Conservation (phyloP, 306 rosid genomes). For the Pterocarpus santalinus region DNA sequence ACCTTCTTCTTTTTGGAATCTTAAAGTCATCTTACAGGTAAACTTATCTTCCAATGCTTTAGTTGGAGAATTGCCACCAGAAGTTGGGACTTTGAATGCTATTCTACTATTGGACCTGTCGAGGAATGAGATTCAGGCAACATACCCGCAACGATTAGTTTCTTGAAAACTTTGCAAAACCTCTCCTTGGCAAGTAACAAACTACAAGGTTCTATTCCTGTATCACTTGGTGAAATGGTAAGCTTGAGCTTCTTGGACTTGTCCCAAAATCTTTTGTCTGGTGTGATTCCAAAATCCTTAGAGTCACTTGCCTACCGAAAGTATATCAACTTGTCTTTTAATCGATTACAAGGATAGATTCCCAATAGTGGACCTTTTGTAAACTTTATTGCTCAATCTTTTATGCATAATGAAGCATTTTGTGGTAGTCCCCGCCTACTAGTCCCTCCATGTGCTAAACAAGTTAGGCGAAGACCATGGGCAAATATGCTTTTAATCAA, state of each 20-base stretch:
- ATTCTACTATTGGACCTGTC: conserved; percentile 26
- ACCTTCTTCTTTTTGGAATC: conserved; percentile 45
- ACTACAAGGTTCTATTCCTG: conserved; percentile 49
- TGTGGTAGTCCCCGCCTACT: conserved; percentile 42
- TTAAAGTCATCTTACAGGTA: conserved; percentile 36
- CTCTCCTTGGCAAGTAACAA: conserved; percentile 46
- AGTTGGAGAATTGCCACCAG: conserved; percentile 33
- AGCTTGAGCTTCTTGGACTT: conserved; percentile 39
- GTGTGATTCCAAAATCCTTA: conserved; percentile 45
- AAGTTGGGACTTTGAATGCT: conserved; percentile 19
- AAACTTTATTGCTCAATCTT: conserved; percentile 41
- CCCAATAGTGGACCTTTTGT: conserved; percentile 44
- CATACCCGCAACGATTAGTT: conserved; percentile 38
- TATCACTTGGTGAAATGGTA: conserved; percentile 42
- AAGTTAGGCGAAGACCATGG: neutral
- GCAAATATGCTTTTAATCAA: neutral
- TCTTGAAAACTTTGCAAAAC: conserved; percentile 15
- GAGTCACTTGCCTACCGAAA: conserved; percentile 11
- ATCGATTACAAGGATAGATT: conserved; percentile 51
- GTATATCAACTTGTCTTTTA: conserved; percentile 40
- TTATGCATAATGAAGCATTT: conserved; percentile 47
- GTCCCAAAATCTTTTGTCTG: conserved; percentile 36
- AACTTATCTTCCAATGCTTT: conserved; percentile 34
- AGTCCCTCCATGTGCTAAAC: conserved; percentile 40
- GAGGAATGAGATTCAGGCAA: conserved; percentile 40